These are phyloP conservation scores for Cystobasidiaceae sp. DNA, from an alignment of 1,284 basidiomycete species.

Conservation along the genomic window DNA sequence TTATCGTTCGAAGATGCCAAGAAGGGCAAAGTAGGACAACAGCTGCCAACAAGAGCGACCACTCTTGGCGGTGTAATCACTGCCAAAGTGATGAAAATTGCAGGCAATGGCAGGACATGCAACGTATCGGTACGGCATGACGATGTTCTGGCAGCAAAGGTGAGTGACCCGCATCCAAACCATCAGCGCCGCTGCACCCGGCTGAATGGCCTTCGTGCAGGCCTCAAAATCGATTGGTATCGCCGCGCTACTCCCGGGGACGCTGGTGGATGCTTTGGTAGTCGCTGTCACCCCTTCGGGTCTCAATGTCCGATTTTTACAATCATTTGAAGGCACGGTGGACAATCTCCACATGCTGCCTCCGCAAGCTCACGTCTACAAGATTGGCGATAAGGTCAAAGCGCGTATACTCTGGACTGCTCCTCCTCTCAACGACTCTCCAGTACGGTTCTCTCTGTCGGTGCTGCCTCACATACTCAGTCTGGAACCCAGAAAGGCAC, in stretches of 20 bases:
- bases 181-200: no score
- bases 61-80: slow-evolving; percentile 46
- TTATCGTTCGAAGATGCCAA: slow-evolving; percentile 66
- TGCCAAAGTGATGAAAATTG: slow-evolving; percentile 44
- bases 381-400: slow-evolving; percentile 80
- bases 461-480: slow-evolving; percentile 66
- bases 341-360: slow-evolving; percentile 70
- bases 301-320: slow-evolving; percentile 81
- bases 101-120: slow-evolving; percentile 45
- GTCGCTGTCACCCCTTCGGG: slow-evolving; percentile 74
- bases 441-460: slow-evolving; percentile 69
- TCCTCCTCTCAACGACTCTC: slow-evolving; percentile 56
- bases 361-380: slow-evolving; percentile 49
- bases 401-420: slow-evolving; percentile 77
- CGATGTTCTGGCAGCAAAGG: slow-evolving; percentile 38
- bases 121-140: slow-evolving; percentile 42
- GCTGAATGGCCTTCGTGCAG: no score
- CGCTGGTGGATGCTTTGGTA: slow-evolving; percentile 75
- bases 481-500: slow-evolving; percentile 46
- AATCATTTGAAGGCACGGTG: slow-evolving; percentile 88
- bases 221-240: no score
- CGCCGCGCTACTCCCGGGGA: slow-evolving; percentile 78
- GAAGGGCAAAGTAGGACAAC: slow-evolving; percentile 35
- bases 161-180: no score
- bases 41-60: slow-evolving; percentile 35